These are phyloP conservation scores for Purpureocillium takamizusanense DNA, from an alignment of 2,329 filamentous ascomycete genomes.

Conservation along the genomic window DNA sequence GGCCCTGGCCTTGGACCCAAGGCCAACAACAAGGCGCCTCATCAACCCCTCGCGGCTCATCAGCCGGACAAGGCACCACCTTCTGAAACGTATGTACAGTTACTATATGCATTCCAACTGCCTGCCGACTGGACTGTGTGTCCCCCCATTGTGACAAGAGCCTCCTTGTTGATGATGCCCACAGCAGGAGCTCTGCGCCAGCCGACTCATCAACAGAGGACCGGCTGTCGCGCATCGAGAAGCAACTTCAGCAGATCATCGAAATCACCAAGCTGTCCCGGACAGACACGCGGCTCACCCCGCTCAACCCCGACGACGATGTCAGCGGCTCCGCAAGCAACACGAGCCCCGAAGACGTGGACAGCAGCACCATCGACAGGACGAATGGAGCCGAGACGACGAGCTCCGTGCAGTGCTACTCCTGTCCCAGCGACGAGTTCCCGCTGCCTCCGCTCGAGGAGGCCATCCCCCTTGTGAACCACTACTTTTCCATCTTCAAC, in stretches of 20 bases:
- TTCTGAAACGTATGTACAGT: no score
- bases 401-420: constrained; percentile 8
- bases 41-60: background rate
- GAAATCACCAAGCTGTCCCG: constrained; percentile 1
- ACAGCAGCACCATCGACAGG: background rate
- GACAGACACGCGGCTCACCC: background rate
- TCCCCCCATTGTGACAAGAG: background rate
- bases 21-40: constrained; percentile 1
- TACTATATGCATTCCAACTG: background rate
- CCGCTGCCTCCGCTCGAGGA: constrained; percentile 23
- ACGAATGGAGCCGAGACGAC: background rate
- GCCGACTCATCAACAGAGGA: constrained; percentile 12
- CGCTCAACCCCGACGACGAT: background rate
- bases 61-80: no score
- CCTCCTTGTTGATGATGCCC: background rate
- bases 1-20: constrained; percentile 11
- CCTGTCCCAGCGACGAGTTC: constrained; percentile 9
- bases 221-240: constrained; percentile 20
- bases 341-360: background rate
- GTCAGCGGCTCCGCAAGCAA: background rate
- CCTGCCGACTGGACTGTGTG: background rate
- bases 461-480: constrained; percentile 23
- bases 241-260: constrained; percentile 21
- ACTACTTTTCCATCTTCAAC: constrained; percentile 28
- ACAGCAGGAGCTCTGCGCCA: constrained; percentile 6